A percentile compares a stretch with the other conserved stretches of the same genome.
phyloP scores from a whole-genome alignment of 2,329 filamentous ascomycete genomes.

The Sarocladium kiliense region DNA sequence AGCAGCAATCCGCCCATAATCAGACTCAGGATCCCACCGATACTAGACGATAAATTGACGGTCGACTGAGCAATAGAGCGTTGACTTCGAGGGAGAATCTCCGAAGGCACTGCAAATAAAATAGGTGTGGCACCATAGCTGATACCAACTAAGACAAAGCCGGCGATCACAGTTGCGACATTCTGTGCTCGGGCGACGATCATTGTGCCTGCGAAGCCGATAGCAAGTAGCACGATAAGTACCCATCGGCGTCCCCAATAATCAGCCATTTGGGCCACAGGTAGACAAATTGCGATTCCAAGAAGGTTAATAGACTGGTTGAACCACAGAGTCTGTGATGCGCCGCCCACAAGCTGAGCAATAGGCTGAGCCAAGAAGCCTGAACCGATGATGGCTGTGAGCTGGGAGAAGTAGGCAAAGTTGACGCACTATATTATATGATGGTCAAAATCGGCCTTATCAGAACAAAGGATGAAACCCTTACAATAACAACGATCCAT shows the following conservation, averaged over 20 bases:
- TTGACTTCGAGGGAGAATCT: slow-evolving; percentile 32
- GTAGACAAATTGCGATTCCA: slow-evolving; percentile 29
- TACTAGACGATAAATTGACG: slow-evolving; percentile 22
- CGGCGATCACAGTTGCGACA: slow-evolving; percentile 31
- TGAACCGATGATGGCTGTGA: not conserved
- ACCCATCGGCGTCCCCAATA: slow-evolving; percentile 37
- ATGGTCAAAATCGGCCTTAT: too few relatives aligned
- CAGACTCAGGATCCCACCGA: slow-evolving; percentile 26
- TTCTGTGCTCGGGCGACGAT: slow-evolving; percentile 27
- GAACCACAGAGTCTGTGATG: slow-evolving; percentile 26
- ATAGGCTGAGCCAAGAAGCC: slow-evolving; percentile 15
- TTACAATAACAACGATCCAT: too few relatives aligned
- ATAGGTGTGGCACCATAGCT: slow-evolving; percentile 32
- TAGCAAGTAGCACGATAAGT: slow-evolving; percentile 27
- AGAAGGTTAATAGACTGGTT: slow-evolving; percentile 29
- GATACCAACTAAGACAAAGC: slow-evolving; percentile 28
- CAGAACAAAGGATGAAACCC: too few relatives aligned
- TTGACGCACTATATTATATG: too few relatives aligned
- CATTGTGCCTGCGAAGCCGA: slow-evolving; percentile 28
- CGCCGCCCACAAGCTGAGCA: slow-evolving; percentile 19
- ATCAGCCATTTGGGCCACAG: slow-evolving; percentile 31
- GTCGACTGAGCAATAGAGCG: slow-evolving; percentile 29
- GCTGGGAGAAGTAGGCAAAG: not conserved
- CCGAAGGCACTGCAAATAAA: slow-evolving; percentile 31
- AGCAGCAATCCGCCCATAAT: slow-evolving; percentile 29